phyloP scores from a whole-genome alignment of 73 alveolate species.

The Breviolum minutum region DNA sequence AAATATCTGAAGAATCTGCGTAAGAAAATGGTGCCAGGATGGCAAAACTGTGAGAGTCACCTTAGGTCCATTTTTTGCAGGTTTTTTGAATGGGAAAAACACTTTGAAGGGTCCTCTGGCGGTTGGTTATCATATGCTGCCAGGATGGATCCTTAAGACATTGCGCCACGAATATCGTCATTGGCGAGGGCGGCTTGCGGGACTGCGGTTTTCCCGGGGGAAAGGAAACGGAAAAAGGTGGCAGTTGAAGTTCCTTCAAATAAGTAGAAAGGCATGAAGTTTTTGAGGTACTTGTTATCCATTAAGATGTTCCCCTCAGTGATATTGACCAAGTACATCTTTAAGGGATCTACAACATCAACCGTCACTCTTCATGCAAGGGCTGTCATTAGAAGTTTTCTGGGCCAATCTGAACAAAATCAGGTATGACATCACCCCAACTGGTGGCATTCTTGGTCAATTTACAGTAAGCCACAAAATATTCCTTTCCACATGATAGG shows the following conservation, averaged over 20 bases:
- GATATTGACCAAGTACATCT: too few relatives aligned
- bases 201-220: background rate
- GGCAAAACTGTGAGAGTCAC: background rate
- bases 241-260: too few relatives aligned
- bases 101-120: background rate
- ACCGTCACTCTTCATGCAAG: too few relatives aligned
- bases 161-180: constrained; percentile 79
- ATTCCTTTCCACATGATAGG: too few relatives aligned
- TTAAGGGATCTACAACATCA: too few relatives aligned
- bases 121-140: background rate
- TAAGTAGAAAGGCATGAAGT: background rate
- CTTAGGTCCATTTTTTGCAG: background rate
- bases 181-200: constrained; percentile 87
- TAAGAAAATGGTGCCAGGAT: background rate
- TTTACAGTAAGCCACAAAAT: too few relatives aligned
- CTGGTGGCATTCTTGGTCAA: too few relatives aligned
- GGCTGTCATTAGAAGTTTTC: too few relatives aligned
- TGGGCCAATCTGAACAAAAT: too few relatives aligned
- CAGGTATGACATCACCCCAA: too few relatives aligned
- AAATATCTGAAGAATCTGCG: background rate
- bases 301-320: too few relatives aligned
- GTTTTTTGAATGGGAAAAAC: background rate
- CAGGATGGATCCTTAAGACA: constrained; percentile 86
- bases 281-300: too few relatives aligned
- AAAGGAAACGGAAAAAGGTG: background rate